Conservation (phyloP, 306 rosid species). For the Cyclanthera cordifolia region DNA sequence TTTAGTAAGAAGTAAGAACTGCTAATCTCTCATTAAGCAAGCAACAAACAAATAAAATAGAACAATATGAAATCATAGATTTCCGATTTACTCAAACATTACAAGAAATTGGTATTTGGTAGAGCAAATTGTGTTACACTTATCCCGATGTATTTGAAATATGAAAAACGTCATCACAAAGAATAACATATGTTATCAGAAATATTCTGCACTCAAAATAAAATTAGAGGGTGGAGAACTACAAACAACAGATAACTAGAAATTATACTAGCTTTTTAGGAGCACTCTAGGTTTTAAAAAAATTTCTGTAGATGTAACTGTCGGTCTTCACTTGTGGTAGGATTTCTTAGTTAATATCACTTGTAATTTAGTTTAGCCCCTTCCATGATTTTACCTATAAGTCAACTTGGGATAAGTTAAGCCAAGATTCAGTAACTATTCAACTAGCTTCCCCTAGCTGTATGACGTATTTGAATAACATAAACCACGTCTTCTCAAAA, state of each 20-base stretch:
- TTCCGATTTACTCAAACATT: neutral
- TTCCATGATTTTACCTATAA: too few relatives aligned
- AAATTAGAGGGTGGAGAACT: constrained; percentile 3
- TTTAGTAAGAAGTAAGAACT: too few relatives aligned
- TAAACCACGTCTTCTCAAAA: neutral
- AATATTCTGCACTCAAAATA: neutral
- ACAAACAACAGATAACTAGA: neutral
- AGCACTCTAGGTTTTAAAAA: neutral
- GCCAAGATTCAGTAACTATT: neutral
- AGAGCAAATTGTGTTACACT: neutral
- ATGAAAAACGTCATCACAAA: neutral
- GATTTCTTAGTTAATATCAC: neutral
- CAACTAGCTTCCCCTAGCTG: neutral
- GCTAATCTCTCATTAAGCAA: neutral
- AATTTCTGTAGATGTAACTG: neutral
- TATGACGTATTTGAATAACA: neutral
- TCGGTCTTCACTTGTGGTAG: neutral
- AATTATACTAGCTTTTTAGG: neutral
- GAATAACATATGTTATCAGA: neutral
- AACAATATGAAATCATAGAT: neutral
- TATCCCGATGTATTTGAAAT: neutral
- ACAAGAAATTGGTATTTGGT: neutral
- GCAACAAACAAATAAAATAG: neutral
- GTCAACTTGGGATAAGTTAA: neutral
- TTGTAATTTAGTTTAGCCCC: too few relatives aligned